These are phyloP conservation scores for Calvatia gigantea DNA, from an alignment of 768 basidiomycete genomes.

Conservation along the genomic window DNA sequence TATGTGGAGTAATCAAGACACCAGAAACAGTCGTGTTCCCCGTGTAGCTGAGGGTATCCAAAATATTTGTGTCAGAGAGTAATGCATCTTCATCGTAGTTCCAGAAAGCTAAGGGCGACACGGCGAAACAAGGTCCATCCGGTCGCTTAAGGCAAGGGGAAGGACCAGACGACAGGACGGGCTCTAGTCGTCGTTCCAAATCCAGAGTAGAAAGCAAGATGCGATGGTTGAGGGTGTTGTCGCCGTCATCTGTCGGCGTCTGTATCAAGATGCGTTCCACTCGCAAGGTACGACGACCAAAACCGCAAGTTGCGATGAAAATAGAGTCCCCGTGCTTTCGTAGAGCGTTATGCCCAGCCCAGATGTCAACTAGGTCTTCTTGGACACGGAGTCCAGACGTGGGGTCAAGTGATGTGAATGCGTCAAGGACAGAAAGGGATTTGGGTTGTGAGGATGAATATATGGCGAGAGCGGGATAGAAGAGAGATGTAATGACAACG, in stretches of 20 bases:
- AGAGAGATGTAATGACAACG: conserved; percentile 84
- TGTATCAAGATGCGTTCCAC: conserved; percentile 76
- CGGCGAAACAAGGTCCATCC: conserved; percentile 58
- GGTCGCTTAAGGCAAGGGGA: conserved; percentile 52
- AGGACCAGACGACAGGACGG: conserved; percentile 31
- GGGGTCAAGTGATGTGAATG: conserved; percentile 51
- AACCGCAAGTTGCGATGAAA: conserved; percentile 66
- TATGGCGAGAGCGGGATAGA: conserved; percentile 86
- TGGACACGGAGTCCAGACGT: conserved; percentile 51
- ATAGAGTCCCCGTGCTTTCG: conserved; percentile 68
- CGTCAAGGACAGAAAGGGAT: conserved; percentile 62
- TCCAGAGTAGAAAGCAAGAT: conserved; percentile 62
- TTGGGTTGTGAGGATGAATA: conserved; percentile 74
- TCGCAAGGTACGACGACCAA: conserved; percentile 64
- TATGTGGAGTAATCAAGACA: conserved; percentile 63
- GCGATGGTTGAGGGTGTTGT: conserved; percentile 52
- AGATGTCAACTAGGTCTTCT: conserved; percentile 66
- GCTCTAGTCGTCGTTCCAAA: conserved; percentile 55
- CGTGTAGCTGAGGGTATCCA: conserved; percentile 51
- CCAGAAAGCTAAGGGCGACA: conserved; percentile 80
- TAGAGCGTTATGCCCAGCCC: conserved; percentile 63
- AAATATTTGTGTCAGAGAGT: conserved; percentile 49
- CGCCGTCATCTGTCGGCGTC: conserved; percentile 41
- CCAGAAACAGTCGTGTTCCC: conserved; percentile 59
- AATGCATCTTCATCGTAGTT: conserved; percentile 53